Base-by-base conservation (phyloP, 441 rosid species). In the Aleurites moluccanus region DNA sequence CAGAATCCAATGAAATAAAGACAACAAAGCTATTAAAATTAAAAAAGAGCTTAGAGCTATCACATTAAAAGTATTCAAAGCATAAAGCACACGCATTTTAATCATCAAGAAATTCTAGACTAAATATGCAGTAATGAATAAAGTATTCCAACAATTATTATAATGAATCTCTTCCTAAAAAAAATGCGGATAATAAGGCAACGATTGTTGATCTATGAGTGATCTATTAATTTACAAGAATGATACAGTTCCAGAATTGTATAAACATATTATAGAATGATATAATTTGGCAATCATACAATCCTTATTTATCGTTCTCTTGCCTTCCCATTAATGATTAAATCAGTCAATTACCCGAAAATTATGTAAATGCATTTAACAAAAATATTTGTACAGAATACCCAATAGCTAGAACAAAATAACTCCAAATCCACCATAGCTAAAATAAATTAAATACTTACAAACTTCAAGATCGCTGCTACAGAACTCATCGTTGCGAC, bases 391-490 rank as follows among this genome's bases (percentile, higher is more conserved):
- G 8, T 9, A 28, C 44, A 6, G 23, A 3, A 11, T 10, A 45
- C 7, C 38, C 52, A 27, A 6, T 21, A 53, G 44, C 14, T 44
- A 27, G 0, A 4, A 50, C 6, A 16, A 5, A 50, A 50, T 18
- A 61, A 9, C 1, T 10, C 13, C 1, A 40, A 18, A 61, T 61
- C 27, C 47, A 10, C n/a, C 33, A 11, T 15, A 57, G 16, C 47
- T 1, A 69, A 52, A 21, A 35, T 10, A 21, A 30, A 49, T 47
- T 1, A 66, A 69, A 20, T 4, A 90, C 99, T 90, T 82, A 95
- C 99, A 96, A 86, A 96, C 99, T 96, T 96, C 98, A 73, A 96
- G 86, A 84, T 96, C 99, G 92, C 97, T 96, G 92, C 98, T 87
- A 76, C 97, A 93, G 81, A 96, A 92, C 66, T 90, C 97, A 73